Conservation (phyloP, 768 basidiomycete species). For the Neoboletus magnificus region DNA sequence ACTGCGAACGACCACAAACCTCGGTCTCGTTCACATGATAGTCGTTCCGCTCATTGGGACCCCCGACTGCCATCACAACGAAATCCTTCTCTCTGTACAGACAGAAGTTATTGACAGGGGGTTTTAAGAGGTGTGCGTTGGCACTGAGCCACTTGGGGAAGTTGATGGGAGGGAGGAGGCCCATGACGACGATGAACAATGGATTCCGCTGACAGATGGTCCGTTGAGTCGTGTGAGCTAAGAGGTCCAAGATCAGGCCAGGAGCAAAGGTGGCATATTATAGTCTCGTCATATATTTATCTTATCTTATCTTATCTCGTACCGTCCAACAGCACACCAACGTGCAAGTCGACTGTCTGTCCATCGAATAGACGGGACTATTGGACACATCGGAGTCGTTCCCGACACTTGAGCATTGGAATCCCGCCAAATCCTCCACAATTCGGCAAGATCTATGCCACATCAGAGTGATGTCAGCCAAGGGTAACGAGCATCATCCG, state of each 20-base stretch:
- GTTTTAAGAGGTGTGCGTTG: conserved; percentile 76
- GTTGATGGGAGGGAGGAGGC: conserved; percentile 79
- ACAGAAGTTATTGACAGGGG: conserved; percentile 92
- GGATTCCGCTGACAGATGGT: neutral
- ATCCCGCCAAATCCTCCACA: too few relatives aligned
- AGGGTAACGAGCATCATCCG: neutral
- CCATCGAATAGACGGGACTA: too few relatives aligned
- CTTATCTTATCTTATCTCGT: neutral
- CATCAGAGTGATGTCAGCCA: conserved; percentile 3
- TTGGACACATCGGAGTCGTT: too few relatives aligned
- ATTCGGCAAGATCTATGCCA: too few relatives aligned
- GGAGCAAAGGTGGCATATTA: neutral
- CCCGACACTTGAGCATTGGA: too few relatives aligned
- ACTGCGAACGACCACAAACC: conserved; percentile 36
- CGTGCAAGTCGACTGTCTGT: neutral
- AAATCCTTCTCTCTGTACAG: conserved; percentile 81
- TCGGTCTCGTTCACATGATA: conserved; percentile 97
- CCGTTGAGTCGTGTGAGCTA: neutral
- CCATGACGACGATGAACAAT: conserved; percentile 47
- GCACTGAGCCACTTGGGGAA: conserved; percentile 85
- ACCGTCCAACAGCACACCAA: too few relatives aligned
- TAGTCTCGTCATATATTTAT: neutral
- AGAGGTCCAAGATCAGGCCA: too few relatives aligned
- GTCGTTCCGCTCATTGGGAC: conserved; percentile 91
- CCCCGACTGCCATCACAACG: conserved; percentile 94